A percentile compares a stretch with the other conserved stretches of the same genome.
These are phyloP conservation scores for Monosporozyma unispora DNA, from an alignment of 805 yeast species.

Conservation along the genomic window DNA sequence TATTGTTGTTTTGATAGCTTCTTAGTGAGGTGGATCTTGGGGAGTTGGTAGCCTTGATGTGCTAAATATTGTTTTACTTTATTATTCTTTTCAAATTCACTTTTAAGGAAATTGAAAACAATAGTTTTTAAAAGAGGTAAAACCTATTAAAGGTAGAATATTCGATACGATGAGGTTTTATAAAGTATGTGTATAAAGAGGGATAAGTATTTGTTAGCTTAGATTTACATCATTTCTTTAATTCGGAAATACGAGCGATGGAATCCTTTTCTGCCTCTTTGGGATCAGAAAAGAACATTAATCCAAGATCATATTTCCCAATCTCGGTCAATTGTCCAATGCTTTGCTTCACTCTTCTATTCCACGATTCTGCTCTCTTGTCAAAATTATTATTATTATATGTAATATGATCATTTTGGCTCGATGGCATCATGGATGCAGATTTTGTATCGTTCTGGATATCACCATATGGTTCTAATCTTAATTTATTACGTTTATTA, in stretches of 20 bases:
- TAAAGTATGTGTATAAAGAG: background rate
- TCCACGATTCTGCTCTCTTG: slow-evolving; percentile 49
- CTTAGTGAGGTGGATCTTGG: no score
- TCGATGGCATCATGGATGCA: slow-evolving; percentile 18
- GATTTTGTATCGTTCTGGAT: slow-evolving; percentile 9
- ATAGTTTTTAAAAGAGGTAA: no score
- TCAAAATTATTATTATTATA: slow-evolving; percentile 31
- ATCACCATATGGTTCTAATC: slow-evolving; percentile 3
- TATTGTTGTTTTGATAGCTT: no score
- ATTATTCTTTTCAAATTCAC: no score
- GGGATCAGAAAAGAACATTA: slow-evolving; percentile 28
- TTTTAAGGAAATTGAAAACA: no score
- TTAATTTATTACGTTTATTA: background rate
- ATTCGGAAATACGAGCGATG: background rate
- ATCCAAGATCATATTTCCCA: slow-evolving; percentile 12
- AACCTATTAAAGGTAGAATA: no score
- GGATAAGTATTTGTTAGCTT: background rate
- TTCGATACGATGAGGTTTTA: no score
- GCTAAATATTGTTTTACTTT: no score
- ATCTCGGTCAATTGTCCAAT: slow-evolving; percentile 17
- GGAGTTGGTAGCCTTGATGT: no score
- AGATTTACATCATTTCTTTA: background rate
- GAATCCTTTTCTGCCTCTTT: slow-evolving; percentile 16
- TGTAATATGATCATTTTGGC: slow-evolving; percentile 24
- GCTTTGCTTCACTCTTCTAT: slow-evolving; percentile 39